Evolutionary conservation across 2,329 filamentous ascomycete genomes (phyloP).

Genomic region (Paecilomyces niveus): DNA sequence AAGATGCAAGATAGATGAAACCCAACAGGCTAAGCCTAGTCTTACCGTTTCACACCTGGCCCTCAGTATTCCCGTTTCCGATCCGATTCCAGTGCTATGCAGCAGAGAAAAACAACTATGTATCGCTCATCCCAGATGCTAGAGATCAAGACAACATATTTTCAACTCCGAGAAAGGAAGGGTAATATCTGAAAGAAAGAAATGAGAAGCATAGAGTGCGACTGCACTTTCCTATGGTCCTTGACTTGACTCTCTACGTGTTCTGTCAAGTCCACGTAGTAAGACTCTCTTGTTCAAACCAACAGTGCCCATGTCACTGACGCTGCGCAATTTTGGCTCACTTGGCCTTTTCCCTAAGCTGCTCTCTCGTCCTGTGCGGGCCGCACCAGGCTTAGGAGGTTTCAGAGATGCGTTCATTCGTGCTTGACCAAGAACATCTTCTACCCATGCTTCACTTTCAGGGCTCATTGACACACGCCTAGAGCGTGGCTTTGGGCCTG

Average conservation of each 20-base stretch:
- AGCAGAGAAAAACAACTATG: background rate
- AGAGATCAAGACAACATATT: background rate
- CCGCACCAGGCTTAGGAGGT: slow-evolving; percentile 16
- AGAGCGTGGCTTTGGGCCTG: slow-evolving; percentile 35
- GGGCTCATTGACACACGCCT: slow-evolving; percentile 36
- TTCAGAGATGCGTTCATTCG: slow-evolving; percentile 30
- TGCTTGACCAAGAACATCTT: slow-evolving; percentile 39
- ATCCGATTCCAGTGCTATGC: background rate
- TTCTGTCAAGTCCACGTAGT: slow-evolving; percentile 24
- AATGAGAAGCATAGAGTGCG: background rate
- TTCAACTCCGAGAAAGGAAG: background rate
- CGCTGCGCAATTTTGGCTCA: slow-evolving; percentile 26
- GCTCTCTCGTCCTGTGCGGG: slow-evolving; percentile 8
- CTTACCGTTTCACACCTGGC: background rate
- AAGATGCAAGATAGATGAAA: background rate
- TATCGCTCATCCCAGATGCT: background rate
- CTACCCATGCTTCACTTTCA: slow-evolving; percentile 42
- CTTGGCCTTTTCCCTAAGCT: slow-evolving; percentile 10
- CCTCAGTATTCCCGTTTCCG: background rate
- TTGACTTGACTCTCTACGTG: slow-evolving; percentile 5
- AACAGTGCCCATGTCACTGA: slow-evolving; percentile 31
- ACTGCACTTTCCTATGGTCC: background rate
- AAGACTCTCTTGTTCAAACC: slow-evolving; percentile 32
- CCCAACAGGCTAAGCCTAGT: background rate
- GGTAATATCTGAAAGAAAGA: background rate